These are phyloP conservation scores for Thalassia testudinum DNA, from an alignment of 116 monocot species.

Conservation along the genomic window DNA sequence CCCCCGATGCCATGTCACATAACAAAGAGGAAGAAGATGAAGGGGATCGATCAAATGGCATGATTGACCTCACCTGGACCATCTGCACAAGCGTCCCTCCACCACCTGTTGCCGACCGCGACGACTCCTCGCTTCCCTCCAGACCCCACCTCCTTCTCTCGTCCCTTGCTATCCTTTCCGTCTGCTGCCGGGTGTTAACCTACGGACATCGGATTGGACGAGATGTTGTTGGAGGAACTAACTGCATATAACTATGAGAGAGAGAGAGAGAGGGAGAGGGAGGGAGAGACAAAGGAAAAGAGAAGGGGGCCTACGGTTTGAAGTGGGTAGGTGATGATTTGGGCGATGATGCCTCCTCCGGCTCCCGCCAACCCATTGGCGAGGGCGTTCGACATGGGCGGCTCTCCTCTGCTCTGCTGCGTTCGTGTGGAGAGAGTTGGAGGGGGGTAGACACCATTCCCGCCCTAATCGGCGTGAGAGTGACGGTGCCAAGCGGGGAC, in stretches of 20 bases:
- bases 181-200: conserved; percentile 97
- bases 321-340: neutral
- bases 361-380: too few species aligned
- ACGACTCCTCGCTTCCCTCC: neutral
- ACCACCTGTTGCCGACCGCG: neutral
- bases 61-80: conserved; percentile 6
- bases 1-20: neutral
- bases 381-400: too few species aligned
- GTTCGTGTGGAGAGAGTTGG: too few species aligned
- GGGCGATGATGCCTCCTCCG: neutral
- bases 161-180: conserved; percentile 50
- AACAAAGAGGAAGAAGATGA: neutral
- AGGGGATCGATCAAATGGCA: neutral
- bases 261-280: too few species aligned
- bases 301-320: neutral
- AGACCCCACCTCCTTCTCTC: conserved; percentile 13
- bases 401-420: too few species aligned
- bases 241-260: too few species aligned
- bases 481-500: too few species aligned
- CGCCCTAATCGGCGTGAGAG: too few species aligned
- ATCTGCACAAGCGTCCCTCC: conserved; percentile 19
- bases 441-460: too few species aligned
- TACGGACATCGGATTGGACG: too few species aligned
- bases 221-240: too few species aligned
- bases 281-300: too few species aligned